Base-by-base conservation (phyloP, 2,329 filamentous ascomycete species). In the Elsinoe arachidis region DNA sequence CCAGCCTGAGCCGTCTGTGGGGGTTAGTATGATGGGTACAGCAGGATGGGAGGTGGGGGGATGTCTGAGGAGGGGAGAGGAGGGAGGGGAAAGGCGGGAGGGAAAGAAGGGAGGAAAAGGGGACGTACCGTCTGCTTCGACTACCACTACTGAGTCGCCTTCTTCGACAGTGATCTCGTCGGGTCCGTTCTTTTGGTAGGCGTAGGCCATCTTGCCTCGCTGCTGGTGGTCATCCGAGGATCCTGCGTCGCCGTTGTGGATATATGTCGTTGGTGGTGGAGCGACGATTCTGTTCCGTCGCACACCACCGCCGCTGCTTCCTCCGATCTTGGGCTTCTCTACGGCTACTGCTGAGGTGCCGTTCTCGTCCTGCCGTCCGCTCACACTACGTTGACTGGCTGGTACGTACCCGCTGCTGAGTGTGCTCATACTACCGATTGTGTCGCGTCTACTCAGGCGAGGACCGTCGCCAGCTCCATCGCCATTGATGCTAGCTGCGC, bases 1-100 rank as follows among this genome's bases (percentile, higher is more conserved):
- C 93, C 93, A 99, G 41, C 93, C 93, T 39, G 86, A 85, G 59
- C 92, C 92, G 72, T 95, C 92, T 96, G 64, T 21, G 30, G 52
- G 51, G 63, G 65, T 68, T 54, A 55, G 60, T 59, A 6, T 6
- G 3, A 26, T 5, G 26, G 26, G 26, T 30, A 7, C 23, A 26
- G 23, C 3, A 30, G 26, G 3, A 7, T 30, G 26, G 9, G 2
- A 2, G 26, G 9, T 30, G 26, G 26, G 26, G 9, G 9, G 26
- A 26, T 26, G 23, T 26, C 3, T 26, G 26, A 9, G 26, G 26
- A 9, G 4, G 7, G 26, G 26, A 30, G 26, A 30, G 26, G 26
- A 30, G 26, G 26, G 26, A 30, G 26, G 26, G 26, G n/a, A n/a
- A n/a, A n/a, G n/a, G n/a, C n/a, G n/a, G n/a, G n/a, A n/a, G n/a